These are phyloP conservation scores for Diaporthe capsici DNA, from an alignment of 2,329 filamentous ascomycete genomes.

Conservation along the genomic window DNA sequence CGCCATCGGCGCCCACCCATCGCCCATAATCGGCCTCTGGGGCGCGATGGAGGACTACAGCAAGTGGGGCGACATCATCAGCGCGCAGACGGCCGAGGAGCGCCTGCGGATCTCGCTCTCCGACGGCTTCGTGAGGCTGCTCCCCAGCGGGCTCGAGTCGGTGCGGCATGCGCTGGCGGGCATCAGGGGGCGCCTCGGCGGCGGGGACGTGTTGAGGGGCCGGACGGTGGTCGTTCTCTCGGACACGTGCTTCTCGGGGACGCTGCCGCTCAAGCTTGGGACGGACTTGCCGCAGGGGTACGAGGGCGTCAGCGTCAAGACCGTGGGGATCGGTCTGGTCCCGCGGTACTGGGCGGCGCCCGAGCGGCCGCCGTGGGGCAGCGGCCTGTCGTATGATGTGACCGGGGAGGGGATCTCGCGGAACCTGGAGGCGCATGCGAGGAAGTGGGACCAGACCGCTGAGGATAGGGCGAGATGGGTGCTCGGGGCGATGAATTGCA, in stretches of 20 bases:
- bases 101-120: constrained; percentile 25
- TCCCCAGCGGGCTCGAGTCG: constrained; percentile 37
- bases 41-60: constrained; percentile 16
- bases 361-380: constrained; percentile 34
- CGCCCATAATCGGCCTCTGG: constrained; percentile 35
- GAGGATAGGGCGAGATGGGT: constrained; percentile 31
- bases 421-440: background rate
- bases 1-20: constrained; percentile 23
- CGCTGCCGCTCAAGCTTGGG: constrained; percentile 11
- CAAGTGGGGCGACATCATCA: constrained; percentile 9
- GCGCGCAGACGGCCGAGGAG: constrained; percentile 13
- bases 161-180: constrained; percentile 10
- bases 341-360: constrained; percentile 28
- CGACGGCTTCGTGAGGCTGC: constrained; percentile 22
- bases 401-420: constrained; percentile 5
- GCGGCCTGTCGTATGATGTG: constrained; percentile 31
- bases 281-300: background rate
- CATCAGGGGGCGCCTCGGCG: background rate
- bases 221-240: constrained; percentile 8
- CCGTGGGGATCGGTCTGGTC: constrained; percentile 14
- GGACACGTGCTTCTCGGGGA: constrained; percentile 10
- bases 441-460: constrained; percentile 19
- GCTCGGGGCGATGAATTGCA: constrained; percentile 34
- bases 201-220: background rate
- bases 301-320: background rate